Base-by-base conservation (phyloP, 768 basidiomycete genomes). In the Strobilomyces dryophilus region DNA sequence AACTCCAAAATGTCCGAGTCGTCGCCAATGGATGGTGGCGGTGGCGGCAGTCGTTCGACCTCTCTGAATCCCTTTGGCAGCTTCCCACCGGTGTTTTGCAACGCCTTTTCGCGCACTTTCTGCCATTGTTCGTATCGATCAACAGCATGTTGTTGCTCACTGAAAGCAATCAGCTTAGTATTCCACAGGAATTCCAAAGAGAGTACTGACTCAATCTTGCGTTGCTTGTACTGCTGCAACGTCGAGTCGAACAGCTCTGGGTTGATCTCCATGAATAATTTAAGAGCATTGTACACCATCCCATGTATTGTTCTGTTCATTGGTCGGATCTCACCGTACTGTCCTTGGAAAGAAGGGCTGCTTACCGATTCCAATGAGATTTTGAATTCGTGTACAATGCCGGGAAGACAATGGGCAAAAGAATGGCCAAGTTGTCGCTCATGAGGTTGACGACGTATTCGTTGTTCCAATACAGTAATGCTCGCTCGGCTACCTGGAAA, bases 391-490 rank as follows among this genome's bases (percentile, higher is more conserved):
- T 87, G 70, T 95, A 98, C 57, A 99, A 72, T 8, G 95, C 89
- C 27, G 95, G 93, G 76, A 98, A 99, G 47, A 99, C 94, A 64
- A 99, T 92, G 8, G 97, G 97, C 29, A 99, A 79, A 54, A 99
- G 83, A 56, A 85, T 72, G 21, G 82, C 71, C 58, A 98, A 79
- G 68, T 98, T 98, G 65, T 98, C 94, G 70, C 92, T 92, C 92
- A 99, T 98, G 48, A 99, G 82, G 71, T 97, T 99, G 63, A 99
- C 92, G 60, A 98, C 95, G 73, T 98, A 99, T 74, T 98, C 97
- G 74, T 98, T 98, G 75, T 98, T 98, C 97, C 97, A 99, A 71
- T 97, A 98, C 61, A 97, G 80, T 54, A 99, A 72, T 4, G 95
- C 95, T 40, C 97, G 83, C 71, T 99, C 97, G 7, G 97, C 95